Conservation (phyloP, 371 early-diverging fungal genomes). For the Mucor sp. region DNA sequence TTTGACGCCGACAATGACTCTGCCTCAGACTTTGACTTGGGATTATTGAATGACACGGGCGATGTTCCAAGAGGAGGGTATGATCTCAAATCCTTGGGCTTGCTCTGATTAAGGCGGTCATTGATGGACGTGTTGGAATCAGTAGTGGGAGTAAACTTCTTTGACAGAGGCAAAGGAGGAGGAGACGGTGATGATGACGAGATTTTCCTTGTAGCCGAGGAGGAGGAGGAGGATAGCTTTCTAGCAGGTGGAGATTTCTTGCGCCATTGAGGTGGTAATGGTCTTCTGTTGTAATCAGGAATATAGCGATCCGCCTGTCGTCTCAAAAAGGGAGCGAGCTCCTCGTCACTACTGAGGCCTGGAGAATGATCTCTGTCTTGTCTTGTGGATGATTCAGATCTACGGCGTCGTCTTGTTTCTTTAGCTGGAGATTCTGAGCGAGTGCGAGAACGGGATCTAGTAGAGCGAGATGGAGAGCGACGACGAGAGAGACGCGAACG, state of each 20-base stretch:
- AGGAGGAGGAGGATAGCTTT: background rate
- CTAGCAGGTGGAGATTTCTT: background rate
- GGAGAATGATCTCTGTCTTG: background rate
- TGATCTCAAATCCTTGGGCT: background rate
- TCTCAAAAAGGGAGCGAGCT: conserved; percentile 1
- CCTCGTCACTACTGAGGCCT: conserved; percentile 9
- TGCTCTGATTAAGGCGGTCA: background rate
- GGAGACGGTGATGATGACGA: background rate
- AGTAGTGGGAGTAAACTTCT: background rate
- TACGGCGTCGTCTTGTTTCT: background rate
- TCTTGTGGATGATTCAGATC: background rate
- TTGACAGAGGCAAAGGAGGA: background rate
- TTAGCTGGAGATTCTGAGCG: background rate
- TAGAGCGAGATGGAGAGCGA: background rate
- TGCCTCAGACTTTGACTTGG: background rate
- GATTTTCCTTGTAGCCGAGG: background rate
- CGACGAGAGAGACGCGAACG: background rate
- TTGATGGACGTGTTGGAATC: background rate
- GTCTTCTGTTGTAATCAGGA: conserved; percentile 6
- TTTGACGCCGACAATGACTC: background rate
- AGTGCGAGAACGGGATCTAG: background rate
- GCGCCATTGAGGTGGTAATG: conserved; percentile 2
- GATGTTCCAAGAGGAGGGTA: background rate
- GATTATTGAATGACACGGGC: background rate
- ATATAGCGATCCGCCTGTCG: background rate